Base-by-base conservation (phyloP, 108 stramenopile genomes). In the Pseudonitzschia multiseries region DNA sequence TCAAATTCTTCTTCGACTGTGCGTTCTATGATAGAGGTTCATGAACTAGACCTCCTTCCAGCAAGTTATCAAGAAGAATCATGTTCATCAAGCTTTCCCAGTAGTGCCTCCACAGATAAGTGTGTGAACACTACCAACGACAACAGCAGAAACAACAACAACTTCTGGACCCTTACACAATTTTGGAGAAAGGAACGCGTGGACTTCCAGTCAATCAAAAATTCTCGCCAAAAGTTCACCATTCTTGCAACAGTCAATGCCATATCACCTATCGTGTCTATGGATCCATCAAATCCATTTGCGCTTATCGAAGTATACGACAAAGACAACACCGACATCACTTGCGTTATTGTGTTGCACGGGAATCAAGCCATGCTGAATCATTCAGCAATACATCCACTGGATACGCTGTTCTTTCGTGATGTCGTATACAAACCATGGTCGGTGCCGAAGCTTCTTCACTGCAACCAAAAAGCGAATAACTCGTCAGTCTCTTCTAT, bases 221-320 rank as follows among this genome's bases (percentile, higher is more conserved):
- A 42, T n/a, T 54, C 36, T 32, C 41, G 71, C 29, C 21, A 27
- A 4, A 71, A 65, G 18, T 42, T 65, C 48, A 56, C 57, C 72
- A 68, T 71, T 41, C 68, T 69, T 33, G 86, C 75, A 36, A 81
- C 62, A 29, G 81, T 93, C 4, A 87, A 89, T 83, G 84, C 93
- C 6, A 82, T 90, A 52, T 88, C 93, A n/a, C 89, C 93, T 1
- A 90, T 93, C 57, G 78, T 93, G 14, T 60, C 84, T 8, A 26
- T 78, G 65, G 81, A 84, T 54, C 74, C 78, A 51, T 76, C 80
- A 36, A 78, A 89, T 57, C 90, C 93, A 43, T 93, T 91, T 78
- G 83, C 85, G 29, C 65, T 93, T 4, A 71, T 91, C 48, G 90
- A 93, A 70, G 59, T 90, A 8, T 87, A 89, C 67, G 86, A 91